phyloP scores from a whole-genome alignment of 2,329 filamentous ascomycete genomes.

The Calonectria crousiana region DNA sequence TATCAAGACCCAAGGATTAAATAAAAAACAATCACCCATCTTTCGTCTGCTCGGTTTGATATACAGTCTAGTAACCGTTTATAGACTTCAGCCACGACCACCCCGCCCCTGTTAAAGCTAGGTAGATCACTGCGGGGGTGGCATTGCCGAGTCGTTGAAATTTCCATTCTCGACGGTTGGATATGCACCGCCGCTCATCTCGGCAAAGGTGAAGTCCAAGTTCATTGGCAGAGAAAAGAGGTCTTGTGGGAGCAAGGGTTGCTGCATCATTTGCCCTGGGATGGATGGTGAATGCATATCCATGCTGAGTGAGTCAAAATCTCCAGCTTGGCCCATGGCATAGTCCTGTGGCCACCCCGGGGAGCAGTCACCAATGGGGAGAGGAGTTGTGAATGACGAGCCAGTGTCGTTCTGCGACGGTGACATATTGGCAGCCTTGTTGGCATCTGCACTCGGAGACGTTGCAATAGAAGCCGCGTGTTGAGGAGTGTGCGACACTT shows the following conservation, averaged over 20 bases:
- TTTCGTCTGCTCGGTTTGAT: slow-evolving; percentile 10
- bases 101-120: not conserved
- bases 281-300: slow-evolving; percentile 52
- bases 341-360: slow-evolving; percentile 65
- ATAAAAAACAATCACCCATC: not conserved
- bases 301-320: slow-evolving; percentile 60
- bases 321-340: slow-evolving; percentile 49
- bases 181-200: slow-evolving; percentile 75
- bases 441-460: not conserved
- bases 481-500: slow-evolving; percentile 29
- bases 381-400: slow-evolving; percentile 38
- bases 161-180: slow-evolving; percentile 74
- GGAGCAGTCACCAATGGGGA: slow-evolving; percentile 54
- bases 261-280: slow-evolving; percentile 70
- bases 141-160: slow-evolving; percentile 44
- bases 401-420: slow-evolving; percentile 40
- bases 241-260: slow-evolving; percentile 92
- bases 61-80: slow-evolving; percentile 23
- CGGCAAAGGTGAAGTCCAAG: slow-evolving; percentile 87
- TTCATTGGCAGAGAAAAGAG: slow-evolving; percentile 97
- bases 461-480: slow-evolving; percentile 22
- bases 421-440: slow-evolving; percentile 43
- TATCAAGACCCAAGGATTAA: not conserved
- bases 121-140: slow-evolving; percentile 2
- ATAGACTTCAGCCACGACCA: not conserved